phyloP scores from a whole-genome alignment of 106 monocot genomes.

The Acorus gramineus region DNA sequence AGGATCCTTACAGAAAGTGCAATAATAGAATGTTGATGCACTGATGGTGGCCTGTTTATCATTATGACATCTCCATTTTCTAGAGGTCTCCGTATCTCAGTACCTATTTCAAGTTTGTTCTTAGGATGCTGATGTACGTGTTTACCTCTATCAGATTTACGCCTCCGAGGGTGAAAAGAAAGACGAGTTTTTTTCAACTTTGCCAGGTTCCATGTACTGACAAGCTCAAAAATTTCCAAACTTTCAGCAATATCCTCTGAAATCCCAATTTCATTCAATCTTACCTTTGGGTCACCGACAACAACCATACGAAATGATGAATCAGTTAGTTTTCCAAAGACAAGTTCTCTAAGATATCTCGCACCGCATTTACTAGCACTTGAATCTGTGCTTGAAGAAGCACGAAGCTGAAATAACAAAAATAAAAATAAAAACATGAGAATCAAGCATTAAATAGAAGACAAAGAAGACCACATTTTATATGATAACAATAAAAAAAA shows the following conservation, averaged over 20 bases:
- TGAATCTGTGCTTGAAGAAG: constrained; percentile 21
- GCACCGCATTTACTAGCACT: constrained; percentile 27
- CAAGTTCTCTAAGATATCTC: constrained; percentile 73
- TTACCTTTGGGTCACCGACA: constrained; percentile 77
- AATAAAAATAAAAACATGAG: background rate
- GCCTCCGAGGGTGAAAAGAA: constrained; percentile 15
- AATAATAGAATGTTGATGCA: constrained; percentile 83
- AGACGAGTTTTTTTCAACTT: constrained; percentile 18
- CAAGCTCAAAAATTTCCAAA: constrained; percentile 36
- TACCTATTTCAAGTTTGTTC: constrained; percentile 40
- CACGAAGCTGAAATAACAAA: constrained; percentile 34
- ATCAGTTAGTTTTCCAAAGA: constrained; percentile 77
- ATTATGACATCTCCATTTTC: constrained; percentile 72
- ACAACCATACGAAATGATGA: constrained; percentile 64
- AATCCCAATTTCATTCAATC: constrained; percentile 73
- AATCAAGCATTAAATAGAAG: background rate
- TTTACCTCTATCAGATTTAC: background rate
- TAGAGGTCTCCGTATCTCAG: constrained; percentile 56
- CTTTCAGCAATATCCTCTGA: constrained; percentile 35
- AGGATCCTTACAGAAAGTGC: constrained; percentile 50
- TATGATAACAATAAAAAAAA: background rate
- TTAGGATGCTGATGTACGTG: background rate
- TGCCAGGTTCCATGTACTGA: constrained; percentile 41
- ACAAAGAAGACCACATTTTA: background rate
- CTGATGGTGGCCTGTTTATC: constrained; percentile 71